Percentiles rank a stretch among this genome's conserved stretches.
Conservation (phyloP, 352 stramenopile species). For the Globisporangium ultimum region DNA sequence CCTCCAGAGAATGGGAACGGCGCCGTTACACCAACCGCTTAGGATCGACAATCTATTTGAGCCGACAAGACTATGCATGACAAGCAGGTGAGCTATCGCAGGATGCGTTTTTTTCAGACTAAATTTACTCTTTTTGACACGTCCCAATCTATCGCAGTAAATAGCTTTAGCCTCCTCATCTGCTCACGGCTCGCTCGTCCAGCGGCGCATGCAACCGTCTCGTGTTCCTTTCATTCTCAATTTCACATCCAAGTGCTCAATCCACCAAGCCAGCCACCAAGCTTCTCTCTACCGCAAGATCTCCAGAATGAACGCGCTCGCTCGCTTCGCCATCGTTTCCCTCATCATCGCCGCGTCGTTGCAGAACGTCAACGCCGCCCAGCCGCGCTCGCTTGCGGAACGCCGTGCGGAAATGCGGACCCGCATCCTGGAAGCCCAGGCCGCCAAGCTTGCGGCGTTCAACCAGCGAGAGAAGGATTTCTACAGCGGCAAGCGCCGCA, state of each 20-base stretch:
- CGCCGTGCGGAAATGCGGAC: conserved; percentile 17
- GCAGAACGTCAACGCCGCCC: conserved; percentile 1
- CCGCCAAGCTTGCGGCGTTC: conserved; percentile 17
- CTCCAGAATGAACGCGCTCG: conserved; percentile 11
- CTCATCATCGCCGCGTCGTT: conserved; percentile 13
- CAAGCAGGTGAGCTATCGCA: background rate
- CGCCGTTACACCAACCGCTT: background rate
- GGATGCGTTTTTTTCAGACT: background rate
- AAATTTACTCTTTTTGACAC: no score
- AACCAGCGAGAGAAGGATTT: conserved; percentile 20
- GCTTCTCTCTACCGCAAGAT: background rate
- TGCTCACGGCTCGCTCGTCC: no score
- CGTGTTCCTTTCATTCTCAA: conserved; percentile 2
- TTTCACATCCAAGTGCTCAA: conserved; percentile 4
- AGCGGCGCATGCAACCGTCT: no score
- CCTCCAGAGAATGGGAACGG: conserved; percentile 28
- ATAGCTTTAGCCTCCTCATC: no score
- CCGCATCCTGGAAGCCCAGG: conserved; percentile 18
- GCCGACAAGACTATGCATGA: no score
- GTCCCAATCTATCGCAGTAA: no score
- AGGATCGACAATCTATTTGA: no score
- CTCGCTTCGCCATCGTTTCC: conserved; percentile 11
- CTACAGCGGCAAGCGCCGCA: conserved; percentile 21
- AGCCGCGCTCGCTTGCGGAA: conserved; percentile 19
- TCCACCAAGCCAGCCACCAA: conserved; percentile 2